Evolutionary conservation across 192 early-diverging fungal genomes (phyloP), one percentile per base, ranked within the genome.

Genomic region (Coemansia sp.): DNA sequence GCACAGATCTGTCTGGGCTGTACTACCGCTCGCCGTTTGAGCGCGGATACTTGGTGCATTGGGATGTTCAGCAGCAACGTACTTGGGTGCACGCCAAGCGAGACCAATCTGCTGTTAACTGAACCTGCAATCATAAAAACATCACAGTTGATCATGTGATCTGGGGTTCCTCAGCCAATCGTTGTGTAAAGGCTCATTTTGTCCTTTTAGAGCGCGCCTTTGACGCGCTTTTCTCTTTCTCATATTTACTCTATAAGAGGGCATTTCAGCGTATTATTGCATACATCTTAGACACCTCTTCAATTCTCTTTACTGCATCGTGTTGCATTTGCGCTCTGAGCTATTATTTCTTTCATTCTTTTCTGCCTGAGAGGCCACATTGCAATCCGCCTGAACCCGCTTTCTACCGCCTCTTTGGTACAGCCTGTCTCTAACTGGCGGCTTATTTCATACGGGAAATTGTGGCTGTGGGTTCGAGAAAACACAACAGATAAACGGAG

Each of bases 1-100:
- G 84, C 71, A 72, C 71, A 38, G 91, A 92, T 64, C 87, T 87
- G 43, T 90, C 91, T 0, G 87, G 89, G 9, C 71, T 93, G 7
- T 88, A 85, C 56, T 87, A 89, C 71, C 79, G 89, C 41, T 71
- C 90, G 11, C 86, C 92, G 2, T 93, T 93, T 67, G 93, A 95
- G 70, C 91, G 87, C 83, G 93, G 93, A 0, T 85, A 86, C 57
- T 61, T 95, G 52, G 85, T 84, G 6, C 85, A 86, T 49, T 95
- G 92, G 93, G 89, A 90, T 57, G 74, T 84, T 93, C 47, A 89
- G 83, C 55, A 74, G 82, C 53, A 77, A 86, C 31, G 79, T 87
- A 5, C 48, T 90, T 31, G 77, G 86, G 27, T 91, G 92, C 80
- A 66, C 86, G 19, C 86, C 93, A 12, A 39, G 61, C 26, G 76